Evolutionary conservation across 2,329 filamentous ascomycete species (phyloP), one percentile per base, ranked within the genome.

Genomic region (Nigrograna mackinnonii): DNA sequence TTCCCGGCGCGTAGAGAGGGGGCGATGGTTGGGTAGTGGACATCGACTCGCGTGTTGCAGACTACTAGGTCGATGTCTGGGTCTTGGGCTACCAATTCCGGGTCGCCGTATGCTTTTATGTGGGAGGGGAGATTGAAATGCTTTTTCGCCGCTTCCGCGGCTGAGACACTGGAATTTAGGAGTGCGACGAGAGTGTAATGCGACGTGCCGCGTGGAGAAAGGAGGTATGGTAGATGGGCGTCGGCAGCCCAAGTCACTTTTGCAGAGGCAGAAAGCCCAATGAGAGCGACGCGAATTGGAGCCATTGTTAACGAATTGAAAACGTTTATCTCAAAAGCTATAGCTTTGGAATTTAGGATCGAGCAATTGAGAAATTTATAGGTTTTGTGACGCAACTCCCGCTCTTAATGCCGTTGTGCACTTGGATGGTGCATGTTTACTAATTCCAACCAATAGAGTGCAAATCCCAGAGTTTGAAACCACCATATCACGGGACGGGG

Each of bases 241-340:
- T 37, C 43, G 6, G 47, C 48, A 28, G 57, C 61, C 41, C 52
- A 52, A 32, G 46, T 13, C 18, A 17, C 16, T 33, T 33, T 70
- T 37, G 78, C 75, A 2, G 71, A 69, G 40, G 76, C 66, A 2
- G 79, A 83, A 39, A 84, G 78, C 34, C 81, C 82, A 44, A 83
- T 71, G n/a, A 85, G 69, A 21, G 75, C 82, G 13, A 79, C 64
- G 39, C 78, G 76, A 44, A 83, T 80, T n/a, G n/a, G n/a, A n/a
- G n/a, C n/a, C n/a, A n/a, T n/a, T n/a, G n/a, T n/a, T n/a, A n/a
- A n/a, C n/a, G n/a, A n/a, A n/a, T n/a, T n/a, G n/a, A n/a, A n/a
- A n/a, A n/a, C n/a, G n/a, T n/a, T n/a, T n/a, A n/a, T n/a, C n/a
- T n/a, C n/a, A n/a, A n/a, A n/a, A n/a, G n/a, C n/a, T n/a, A n/a